Conservation (phyloP, 495 filamentous ascomycete genomes). For the Neurospora discreta region DNA sequence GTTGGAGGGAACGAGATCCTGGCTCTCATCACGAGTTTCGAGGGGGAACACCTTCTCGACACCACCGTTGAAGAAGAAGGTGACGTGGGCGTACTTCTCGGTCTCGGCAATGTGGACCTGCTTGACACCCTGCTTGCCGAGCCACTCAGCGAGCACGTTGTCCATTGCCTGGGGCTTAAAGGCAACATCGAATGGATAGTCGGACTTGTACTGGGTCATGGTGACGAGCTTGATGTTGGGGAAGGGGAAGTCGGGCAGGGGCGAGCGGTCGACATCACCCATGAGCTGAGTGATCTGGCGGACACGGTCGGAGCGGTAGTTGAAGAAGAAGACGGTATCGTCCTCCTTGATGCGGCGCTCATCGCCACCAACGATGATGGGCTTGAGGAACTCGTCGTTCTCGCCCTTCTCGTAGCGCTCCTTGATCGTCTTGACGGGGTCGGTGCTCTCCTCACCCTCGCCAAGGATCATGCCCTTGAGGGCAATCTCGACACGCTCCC, state of each 20-base stretch:
- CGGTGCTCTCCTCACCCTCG: conserved; percentile 73
- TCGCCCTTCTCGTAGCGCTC: conserved; percentile 78
- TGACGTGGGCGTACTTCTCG: conserved; percentile 98
- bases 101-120: conserved; percentile 97
- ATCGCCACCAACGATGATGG: conserved; percentile 85
- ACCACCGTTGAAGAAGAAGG: conserved; percentile 99
- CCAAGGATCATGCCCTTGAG: conserved; percentile 76
- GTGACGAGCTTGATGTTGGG: conserved; percentile 88
- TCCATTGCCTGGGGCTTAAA: conserved; percentile 93
- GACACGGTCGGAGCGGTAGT: conserved; percentile 97
- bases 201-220: conserved; percentile 98
- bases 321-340: conserved; percentile 98
- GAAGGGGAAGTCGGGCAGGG: conserved; percentile 84
- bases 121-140: conserved; percentile 73
- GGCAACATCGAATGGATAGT: conserved; percentile 86
- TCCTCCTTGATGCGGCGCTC: conserved; percentile 76
- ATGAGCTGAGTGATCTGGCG: conserved; percentile 93
- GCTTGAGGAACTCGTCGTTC: conserved; percentile 96
- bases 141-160: conserved; percentile 92
- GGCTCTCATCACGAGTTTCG: conserved; percentile 59
- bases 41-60: conserved; percentile 92
- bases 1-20: conserved; percentile 51
- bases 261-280: conserved; percentile 82
- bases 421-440: conserved; percentile 78
- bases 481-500: conserved; percentile 86